Evolutionary conservation across 139 green algal species (phyloP).

Genomic region (Chlamydomonas applanata): DNA sequence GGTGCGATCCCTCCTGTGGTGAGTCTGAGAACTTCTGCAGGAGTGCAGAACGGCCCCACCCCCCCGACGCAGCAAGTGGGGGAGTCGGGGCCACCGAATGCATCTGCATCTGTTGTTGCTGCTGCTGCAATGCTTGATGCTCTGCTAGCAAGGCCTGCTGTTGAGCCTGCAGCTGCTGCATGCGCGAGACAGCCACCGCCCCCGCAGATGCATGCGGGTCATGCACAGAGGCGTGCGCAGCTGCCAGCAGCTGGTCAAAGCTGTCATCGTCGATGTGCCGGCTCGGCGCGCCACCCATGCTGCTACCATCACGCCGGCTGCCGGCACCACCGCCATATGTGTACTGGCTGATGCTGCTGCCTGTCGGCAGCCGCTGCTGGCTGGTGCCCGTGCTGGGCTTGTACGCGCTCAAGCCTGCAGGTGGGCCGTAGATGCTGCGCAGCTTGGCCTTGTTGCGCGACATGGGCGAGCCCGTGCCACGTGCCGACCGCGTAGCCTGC

Average conservation of each 20-base stretch:
- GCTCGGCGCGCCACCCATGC: no score
- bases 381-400: neutral
- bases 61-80: no score
- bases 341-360: neutral
- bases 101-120: constrained; percentile 14
- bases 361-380: neutral
- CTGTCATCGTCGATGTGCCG: neutral
- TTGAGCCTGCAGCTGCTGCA: neutral
- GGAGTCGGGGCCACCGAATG: neutral
- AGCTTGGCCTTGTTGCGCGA: neutral
- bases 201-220: neutral
- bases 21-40: no score
- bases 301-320: neutral
- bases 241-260: constrained; percentile 1
- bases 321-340: neutral
- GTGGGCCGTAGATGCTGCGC: neutral
- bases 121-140: constrained; percentile 4
- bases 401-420: neutral
- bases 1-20: no score
- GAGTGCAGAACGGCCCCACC: no score
- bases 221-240: constrained; percentile 2
- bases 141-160: neutral
- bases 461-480: neutral
- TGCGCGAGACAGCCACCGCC: neutral
- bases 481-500: neutral